phyloP scores from a whole-genome alignment of 1,284 basidiomycete genomes.

The Tylopilus sp. region DNA sequence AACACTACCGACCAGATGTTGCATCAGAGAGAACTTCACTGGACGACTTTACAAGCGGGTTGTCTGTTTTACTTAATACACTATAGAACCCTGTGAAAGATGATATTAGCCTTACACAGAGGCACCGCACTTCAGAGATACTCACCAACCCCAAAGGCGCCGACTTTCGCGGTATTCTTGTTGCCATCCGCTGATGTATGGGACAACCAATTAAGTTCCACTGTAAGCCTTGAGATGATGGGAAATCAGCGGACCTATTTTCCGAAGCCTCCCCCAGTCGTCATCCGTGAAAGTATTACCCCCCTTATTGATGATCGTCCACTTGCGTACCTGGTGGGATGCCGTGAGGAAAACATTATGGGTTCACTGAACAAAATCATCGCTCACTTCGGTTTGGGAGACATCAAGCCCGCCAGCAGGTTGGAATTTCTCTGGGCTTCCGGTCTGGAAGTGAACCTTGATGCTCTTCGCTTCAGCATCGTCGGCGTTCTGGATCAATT shows the following conservation, averaged over 20 bases:
- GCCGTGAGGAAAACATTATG: background rate
- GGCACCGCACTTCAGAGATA: slow-evolving; percentile 15
- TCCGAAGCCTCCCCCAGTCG: slow-evolving; percentile 91
- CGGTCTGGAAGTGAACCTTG: slow-evolving; percentile 84
- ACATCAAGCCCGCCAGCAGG: slow-evolving; percentile 5
- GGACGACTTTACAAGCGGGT: slow-evolving; percentile 92
- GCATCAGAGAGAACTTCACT: slow-evolving; percentile 47
- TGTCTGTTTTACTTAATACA: slow-evolving; percentile 87
- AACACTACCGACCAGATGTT: background rate
- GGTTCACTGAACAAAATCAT: background rate
- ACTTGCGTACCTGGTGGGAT: slow-evolving; percentile 56
- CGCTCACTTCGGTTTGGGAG: slow-evolving; percentile 3
- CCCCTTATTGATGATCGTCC: slow-evolving; percentile 85
- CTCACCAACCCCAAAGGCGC: slow-evolving; percentile 86
- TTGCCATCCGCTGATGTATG: slow-evolving; percentile 76
- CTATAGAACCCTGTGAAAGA: slow-evolving; percentile 74
- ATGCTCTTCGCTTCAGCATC: slow-evolving; percentile 87
- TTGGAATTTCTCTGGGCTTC: slow-evolving; percentile 50
- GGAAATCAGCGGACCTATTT: slow-evolving; percentile 64
- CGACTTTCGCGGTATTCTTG: slow-evolving; percentile 86
- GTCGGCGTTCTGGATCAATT: slow-evolving; percentile 95
- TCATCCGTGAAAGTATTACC: slow-evolving; percentile 73
- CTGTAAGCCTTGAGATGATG: background rate
- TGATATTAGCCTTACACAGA: background rate
- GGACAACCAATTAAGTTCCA: slow-evolving; percentile 8